These are phyloP conservation scores for Pichia cabralensis DNA, from an alignment of 805 yeast genomes.

Conservation along the genomic window DNA sequence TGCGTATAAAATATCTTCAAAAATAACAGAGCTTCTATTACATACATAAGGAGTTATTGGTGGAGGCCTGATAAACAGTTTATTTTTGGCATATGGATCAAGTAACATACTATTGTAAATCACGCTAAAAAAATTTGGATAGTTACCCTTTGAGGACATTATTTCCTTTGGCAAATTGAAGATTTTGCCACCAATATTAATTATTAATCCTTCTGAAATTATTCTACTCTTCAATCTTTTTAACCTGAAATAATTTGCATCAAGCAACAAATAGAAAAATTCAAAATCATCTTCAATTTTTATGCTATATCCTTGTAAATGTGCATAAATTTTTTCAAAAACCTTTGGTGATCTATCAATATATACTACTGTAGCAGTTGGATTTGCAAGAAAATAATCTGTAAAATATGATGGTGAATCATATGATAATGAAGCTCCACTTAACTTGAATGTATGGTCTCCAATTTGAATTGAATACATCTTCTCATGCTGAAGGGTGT, in stretches of 20 bases:
- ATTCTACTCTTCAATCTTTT: constrained; percentile 43
- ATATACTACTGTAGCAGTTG: constrained; percentile 32
- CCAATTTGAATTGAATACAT: constrained; percentile 70
- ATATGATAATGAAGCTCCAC: constrained; percentile 78
- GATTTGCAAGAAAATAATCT: constrained; percentile 40
- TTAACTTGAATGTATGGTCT: constrained; percentile 44
- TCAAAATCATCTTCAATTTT: constrained; percentile 49
- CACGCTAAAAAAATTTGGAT: constrained; percentile 68
- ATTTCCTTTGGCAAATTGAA: constrained; percentile 52
- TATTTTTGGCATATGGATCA: constrained; percentile 33
- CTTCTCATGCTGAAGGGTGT: constrained; percentile 54
- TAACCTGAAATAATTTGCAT: constrained; percentile 63
- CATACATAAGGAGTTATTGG: constrained; percentile 51
- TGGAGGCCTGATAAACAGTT: constrained; percentile 60
- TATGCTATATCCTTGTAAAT: constrained; percentile 74
- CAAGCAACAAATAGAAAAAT: constrained; percentile 53
- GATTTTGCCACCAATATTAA: constrained; percentile 46
- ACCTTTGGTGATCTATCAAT: constrained; percentile 69
- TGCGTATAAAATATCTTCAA: constrained; percentile 42
- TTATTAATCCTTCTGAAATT: constrained; percentile 43
- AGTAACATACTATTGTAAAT: constrained; percentile 42
- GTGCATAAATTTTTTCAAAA: constrained; percentile 56
- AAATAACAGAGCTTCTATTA: constrained; percentile 43
- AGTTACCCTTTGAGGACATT: constrained; percentile 52
- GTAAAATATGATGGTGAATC: constrained; percentile 90